Base-by-base conservation (phyloP, 169 alveolate genomes). In the Plasmodium knowlesi region DNA sequence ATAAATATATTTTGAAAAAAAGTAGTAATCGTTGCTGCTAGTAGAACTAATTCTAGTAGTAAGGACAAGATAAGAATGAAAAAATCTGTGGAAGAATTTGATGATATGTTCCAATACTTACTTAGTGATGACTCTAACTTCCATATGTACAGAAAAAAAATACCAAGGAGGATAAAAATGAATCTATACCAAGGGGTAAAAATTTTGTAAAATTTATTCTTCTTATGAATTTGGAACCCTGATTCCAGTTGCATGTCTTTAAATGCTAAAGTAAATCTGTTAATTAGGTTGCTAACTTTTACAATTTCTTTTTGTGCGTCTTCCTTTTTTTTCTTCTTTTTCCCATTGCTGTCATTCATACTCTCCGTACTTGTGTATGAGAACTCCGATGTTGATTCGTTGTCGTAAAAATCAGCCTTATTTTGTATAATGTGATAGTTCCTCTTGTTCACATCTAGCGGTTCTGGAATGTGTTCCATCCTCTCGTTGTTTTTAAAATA, bases 201-300 rank as follows among this genome's bases (percentile, higher is more conserved):
- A 30, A 94, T 84, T 78, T 94, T 84, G 81, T 96, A 96, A 84
- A 95, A 95, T 57, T 95, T 96, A 72, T 94, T 82, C 61, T 92
- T 94, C 85, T 95, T 96, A 67, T 95, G 95, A 57, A 91, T 82
- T 78, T 73, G 93, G 92, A 95, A 96, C 39, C 95, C 97, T 8
- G 96, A 85, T 34, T 96, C 97, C 39, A 96, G 85, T 88, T 96
- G 97, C 93, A 85, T 93, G 39, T 96, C 97, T 92, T 96, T 95
- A 89, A 96, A 96, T 57, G 96, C 95, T 72, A 96, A 85, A 0
- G 97, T 96, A 57, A 94, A 71, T 54, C 95, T 93, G 81, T 96
- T 95, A 72, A 96, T 95, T n/a, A 96, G 67, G 74, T 74, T 46
- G 82, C 92, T 80, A 73, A 93, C 84, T 85, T 94, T 46, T 41